A percentile compares a stretch with the other conserved stretches of the same genome.
Conservation (phyloP, 495 filamentous ascomycete species). For the Venustampulla echinocandica region DNA sequence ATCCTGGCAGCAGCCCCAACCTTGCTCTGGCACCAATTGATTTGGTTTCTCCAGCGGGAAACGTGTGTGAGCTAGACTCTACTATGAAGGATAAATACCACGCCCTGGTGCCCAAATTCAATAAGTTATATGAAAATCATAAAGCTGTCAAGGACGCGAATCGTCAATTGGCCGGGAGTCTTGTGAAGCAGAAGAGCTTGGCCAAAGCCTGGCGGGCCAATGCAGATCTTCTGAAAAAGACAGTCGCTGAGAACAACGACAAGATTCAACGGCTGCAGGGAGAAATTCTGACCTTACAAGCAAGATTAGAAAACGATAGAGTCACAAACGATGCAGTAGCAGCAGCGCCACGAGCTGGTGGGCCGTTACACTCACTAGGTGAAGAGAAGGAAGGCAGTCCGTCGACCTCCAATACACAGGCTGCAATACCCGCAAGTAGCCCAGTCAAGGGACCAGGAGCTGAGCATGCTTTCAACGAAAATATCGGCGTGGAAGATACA, state of each 20-base stretch:
- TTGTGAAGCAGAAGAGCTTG: conserved; percentile 2
- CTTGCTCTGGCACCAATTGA: background rate
- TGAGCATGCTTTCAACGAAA: too few relatives aligned
- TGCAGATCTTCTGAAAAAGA: conserved; percentile 22
- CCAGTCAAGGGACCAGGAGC: background rate
- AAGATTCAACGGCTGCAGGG: conserved; percentile 13
- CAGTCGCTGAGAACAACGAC: conserved; percentile 9
- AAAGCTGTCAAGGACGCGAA: background rate
- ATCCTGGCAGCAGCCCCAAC: background rate
- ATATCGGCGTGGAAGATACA: background rate
- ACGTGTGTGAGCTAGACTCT: background rate
- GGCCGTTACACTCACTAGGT: too few relatives aligned
- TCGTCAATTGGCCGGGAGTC: background rate
- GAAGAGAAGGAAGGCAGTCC: too few relatives aligned
- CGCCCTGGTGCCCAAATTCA: conserved; percentile 14
- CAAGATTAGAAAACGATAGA: background rate
- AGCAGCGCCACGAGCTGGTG: background rate
- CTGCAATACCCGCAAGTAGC: background rate
- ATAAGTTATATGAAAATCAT: conserved; percentile 10
- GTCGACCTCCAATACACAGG: background rate
- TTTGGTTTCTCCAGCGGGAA: background rate
- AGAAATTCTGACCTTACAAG: conserved; percentile 15
- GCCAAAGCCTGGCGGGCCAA: conserved; percentile 23
- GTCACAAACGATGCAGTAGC: background rate
- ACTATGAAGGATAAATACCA: conserved; percentile 5